Base-by-base conservation (phyloP, 2,329 filamentous ascomycete species). In the Cadophora luteo-olivacea region DNA sequence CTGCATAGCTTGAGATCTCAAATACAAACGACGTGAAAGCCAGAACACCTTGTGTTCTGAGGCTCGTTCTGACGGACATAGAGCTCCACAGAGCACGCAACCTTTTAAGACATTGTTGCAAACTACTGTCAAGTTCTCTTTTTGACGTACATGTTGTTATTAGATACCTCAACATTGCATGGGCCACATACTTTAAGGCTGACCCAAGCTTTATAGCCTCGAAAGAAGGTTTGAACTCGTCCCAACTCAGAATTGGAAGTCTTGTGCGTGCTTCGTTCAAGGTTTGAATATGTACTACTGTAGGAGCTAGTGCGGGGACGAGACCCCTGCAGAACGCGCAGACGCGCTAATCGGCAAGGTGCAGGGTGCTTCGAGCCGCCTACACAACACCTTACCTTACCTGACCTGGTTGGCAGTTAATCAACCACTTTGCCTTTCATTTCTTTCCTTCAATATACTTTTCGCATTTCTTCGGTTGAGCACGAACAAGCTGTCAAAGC, bases 1-100 rank as follows among this genome's bases (percentile, higher is more conserved):
- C 96, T 52, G 96, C 96, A 25, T 97, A 66, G 64, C 36, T 6
- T 19, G 49, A 24, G 24, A 49, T 14, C n/a, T 38, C 6, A 1
- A 41, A 54, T 45, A 45, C 16, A 45, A 19, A 45, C 41, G 16
- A 19, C 12, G 12, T 45, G 16, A 16, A 16, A 14, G 41, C 6
- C 45, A n/a, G 4, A n/a, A 7, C 7, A 2, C 19, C 45, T 22
- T 49, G 45, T 8, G 22, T 6, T 19, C 45, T 49, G 6, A 22
- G n/a, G 6, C 45, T 49, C n/a, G 16, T 45, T 33, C 33, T 22
- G 19, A 6, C 8, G 57, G n/a, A 41, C 25, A 48, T 19, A 14
- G 19, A 16, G 41, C 12, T 16, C 16, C 29, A 29, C 29, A 29
- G 29, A 29, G 29, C 29, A 29, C 29, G 29, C 29, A 29, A 29